Conservation (phyloP, 768 basidiomycete species). For the Tulasnella sp. region DNA sequence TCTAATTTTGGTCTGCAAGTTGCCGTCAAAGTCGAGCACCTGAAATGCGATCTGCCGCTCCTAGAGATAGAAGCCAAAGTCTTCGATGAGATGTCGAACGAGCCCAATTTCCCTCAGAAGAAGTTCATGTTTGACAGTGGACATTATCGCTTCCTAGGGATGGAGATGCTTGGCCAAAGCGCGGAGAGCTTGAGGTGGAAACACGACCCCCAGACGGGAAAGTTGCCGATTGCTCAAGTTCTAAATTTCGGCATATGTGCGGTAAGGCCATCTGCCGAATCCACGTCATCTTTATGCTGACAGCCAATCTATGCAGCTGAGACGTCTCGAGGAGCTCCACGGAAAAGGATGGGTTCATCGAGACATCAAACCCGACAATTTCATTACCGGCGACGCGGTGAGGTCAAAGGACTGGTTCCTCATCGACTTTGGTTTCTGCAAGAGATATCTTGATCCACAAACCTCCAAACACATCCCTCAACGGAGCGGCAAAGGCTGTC, state of each 20-base stretch:
- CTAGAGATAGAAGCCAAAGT: constrained; percentile 15
- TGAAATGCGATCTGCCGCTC: neutral
- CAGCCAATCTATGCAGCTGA: neutral
- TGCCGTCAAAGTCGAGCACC: constrained; percentile 18
- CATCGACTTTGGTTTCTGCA: constrained; percentile 29
- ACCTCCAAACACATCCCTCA: constrained; percentile 22
- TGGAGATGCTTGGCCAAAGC: constrained; percentile 18
- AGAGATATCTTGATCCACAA: constrained; percentile 19
- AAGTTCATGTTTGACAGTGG: neutral
- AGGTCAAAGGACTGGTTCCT: constrained; percentile 5
- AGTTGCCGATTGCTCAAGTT: neutral
- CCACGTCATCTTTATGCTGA: neutral
- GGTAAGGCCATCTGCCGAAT: constrained; percentile 1
- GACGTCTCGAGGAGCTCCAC: constrained; percentile 18
- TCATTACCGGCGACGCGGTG: constrained; percentile 50
- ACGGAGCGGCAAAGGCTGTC: constrained; percentile 23
- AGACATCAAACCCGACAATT: constrained; percentile 57
- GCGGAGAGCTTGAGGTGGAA: constrained; percentile 6
- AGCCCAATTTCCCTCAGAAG: neutral
- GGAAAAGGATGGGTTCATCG: constrained; percentile 45
- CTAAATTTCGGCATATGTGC: constrained; percentile 10
- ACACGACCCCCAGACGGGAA: neutral
- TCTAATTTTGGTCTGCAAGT: neutral
- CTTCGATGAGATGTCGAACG: neutral
- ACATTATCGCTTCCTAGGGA: constrained; percentile 19